Evolutionary conservation across 345 rosid species (phyloP), one percentile per base, ranked within the genome.

Genomic region (Murraya paniculata): DNA sequence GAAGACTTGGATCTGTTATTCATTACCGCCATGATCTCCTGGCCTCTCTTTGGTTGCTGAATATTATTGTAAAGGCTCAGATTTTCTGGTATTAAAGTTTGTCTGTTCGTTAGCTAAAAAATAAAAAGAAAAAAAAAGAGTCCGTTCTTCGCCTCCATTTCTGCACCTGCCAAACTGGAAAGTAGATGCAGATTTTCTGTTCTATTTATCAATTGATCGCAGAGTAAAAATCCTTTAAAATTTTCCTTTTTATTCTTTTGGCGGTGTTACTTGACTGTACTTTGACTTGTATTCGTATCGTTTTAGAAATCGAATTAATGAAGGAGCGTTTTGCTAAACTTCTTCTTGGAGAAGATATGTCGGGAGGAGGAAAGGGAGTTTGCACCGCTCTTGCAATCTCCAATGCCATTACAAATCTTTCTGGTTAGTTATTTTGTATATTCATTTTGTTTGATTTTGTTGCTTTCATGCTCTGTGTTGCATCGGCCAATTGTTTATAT

Each of bases 281-380:
- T 71, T 28, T 27, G 24, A 69, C 68, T 24, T 14, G 19, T 33
- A 19, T 80, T 22, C 10, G 6, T 73, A 30, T 59, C 36, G 66
- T 70, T 77, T 82, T 79, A 84, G 88, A 84, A 72, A 67, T 81
- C 21, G 86, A 84, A 78, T 16, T 86, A 81, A 86, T 86, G 91
- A 88, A 83, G 67, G 87, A 83, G 71, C 75, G 83, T 38, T 88
- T 88, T 38, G 87, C 91, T 11, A 86, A 86, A 78, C 89, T 86
- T 73, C 81, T 86, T 68, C 88, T 88, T n/a, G 91, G 91, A 66
- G 91, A 88, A 76, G 91, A 88, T 86, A 88, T 86, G 91, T 88
- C 88, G 6, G 91, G 91, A 27, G 88, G 88, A 59, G 84, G 89
- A 4, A 86, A 85, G 27, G 89, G 89, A 59, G 84, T 82, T 69